phyloP scores from a whole-genome alignment of 2,329 filamentous ascomycete species.

The Epichloe bromicola region DNA sequence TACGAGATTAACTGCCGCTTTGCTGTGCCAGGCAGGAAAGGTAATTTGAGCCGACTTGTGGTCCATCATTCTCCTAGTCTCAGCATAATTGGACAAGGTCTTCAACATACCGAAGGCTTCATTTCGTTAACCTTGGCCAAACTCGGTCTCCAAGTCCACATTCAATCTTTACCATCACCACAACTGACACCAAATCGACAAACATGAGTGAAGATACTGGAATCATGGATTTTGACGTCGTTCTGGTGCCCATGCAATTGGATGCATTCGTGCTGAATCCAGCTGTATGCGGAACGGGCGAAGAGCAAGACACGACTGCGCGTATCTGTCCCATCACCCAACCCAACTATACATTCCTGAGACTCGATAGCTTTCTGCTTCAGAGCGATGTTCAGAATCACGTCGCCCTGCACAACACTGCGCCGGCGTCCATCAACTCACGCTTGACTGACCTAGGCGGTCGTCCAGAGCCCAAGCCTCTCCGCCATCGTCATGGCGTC shows the following conservation, averaged over 20 bases:
- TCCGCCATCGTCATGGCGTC: slow-evolving; percentile 21
- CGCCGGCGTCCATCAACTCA: slow-evolving; percentile 19
- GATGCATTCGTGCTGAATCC: slow-evolving; percentile 20
- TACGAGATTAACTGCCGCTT: too few species aligned
- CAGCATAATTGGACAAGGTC: too few species aligned
- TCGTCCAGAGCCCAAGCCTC: background rate
- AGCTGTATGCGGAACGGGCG: slow-evolving; percentile 13
- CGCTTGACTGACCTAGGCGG: slow-evolving; percentile 21
- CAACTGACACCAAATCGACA: too few species aligned
- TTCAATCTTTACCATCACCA: too few species aligned
- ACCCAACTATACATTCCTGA: slow-evolving; percentile 32
- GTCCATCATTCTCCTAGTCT: too few species aligned
- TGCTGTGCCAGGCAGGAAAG: too few species aligned
- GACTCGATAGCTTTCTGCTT: slow-evolving; percentile 21
- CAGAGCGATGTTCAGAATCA: slow-evolving; percentile 25
- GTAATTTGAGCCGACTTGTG: too few species aligned
- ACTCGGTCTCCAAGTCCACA: too few species aligned
- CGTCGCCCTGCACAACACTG: slow-evolving; percentile 23
- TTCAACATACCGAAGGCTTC: too few species aligned
- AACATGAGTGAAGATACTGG: too few species aligned
- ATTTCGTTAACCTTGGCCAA: too few species aligned
- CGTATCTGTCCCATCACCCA: slow-evolving; percentile 29
- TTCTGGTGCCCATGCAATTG: slow-evolving; percentile 19
- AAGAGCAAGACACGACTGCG: slow-evolving; percentile 5
- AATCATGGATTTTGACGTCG: too few species aligned